Evolutionary conservation across 352 stramenopile genomes (phyloP).

Genomic region (Thalassiosira hispida): DNA sequence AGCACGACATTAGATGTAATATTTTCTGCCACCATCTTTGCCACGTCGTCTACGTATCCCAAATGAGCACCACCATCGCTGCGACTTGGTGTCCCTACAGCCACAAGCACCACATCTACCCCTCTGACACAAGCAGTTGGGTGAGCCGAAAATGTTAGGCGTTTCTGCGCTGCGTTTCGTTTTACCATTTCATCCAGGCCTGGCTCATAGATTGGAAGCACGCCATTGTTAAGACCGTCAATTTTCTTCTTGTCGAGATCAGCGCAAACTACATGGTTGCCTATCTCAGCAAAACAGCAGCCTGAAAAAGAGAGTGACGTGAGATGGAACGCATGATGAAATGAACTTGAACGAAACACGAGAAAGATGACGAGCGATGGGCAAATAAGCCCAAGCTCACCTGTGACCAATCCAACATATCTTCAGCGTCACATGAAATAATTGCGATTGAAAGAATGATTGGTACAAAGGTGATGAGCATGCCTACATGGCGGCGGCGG

Average conservation of each 20-base stretch:
- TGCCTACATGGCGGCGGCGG: too few species aligned
- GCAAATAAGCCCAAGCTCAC: too few species aligned
- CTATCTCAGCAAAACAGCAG: slow-evolving; percentile 33
- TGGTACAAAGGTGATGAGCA: too few species aligned
- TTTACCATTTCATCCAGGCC: slow-evolving; percentile 34
- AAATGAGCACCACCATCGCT: slow-evolving; percentile 32
- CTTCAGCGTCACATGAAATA: too few species aligned
- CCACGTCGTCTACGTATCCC: slow-evolving; percentile 36
- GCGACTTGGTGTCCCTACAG: slow-evolving; percentile 35
- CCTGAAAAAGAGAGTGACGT: background rate
- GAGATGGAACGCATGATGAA: background rate
- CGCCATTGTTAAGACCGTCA: slow-evolving; percentile 23
- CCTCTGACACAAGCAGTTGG: background rate
- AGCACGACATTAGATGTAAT: slow-evolving; percentile 18
- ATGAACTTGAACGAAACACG: background rate
- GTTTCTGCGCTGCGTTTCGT: slow-evolving; percentile 26
- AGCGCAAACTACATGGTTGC: slow-evolving; percentile 33
- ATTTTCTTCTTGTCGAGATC: slow-evolving; percentile 46
- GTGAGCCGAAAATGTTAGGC: slow-evolving; percentile 29
- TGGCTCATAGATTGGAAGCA: slow-evolving; percentile 47
- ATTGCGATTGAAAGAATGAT: too few species aligned
- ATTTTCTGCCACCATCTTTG: slow-evolving; percentile 24
- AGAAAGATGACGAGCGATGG: background rate
- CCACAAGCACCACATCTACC: slow-evolving; percentile 33
- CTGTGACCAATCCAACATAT: slow-evolving; percentile 25